These are phyloP conservation scores for Malus orientalis DNA, from an alignment of 306 rosid species.

Conservation along the genomic window DNA sequence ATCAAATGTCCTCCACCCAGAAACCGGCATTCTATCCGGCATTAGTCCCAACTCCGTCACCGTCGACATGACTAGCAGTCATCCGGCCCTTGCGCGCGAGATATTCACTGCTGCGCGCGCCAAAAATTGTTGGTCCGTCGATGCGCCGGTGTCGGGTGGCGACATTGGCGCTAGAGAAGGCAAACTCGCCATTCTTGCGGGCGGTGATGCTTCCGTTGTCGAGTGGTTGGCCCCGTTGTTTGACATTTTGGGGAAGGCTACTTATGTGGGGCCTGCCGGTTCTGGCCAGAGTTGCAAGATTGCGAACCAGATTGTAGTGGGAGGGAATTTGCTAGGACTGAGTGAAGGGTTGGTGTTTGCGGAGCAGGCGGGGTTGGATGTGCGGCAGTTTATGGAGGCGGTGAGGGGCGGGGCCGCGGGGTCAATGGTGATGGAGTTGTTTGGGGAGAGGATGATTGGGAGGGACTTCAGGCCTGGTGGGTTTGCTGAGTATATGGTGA, in stretches of 20 bases:
- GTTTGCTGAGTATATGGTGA: constrained; percentile 63
- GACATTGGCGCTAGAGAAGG: constrained; percentile 83
- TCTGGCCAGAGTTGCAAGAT: constrained; percentile 80
- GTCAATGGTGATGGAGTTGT: constrained; percentile 57
- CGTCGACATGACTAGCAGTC: constrained; percentile 70
- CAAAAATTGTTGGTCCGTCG: constrained; percentile 54
- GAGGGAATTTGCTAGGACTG: constrained; percentile 49
- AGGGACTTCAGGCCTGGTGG: constrained; percentile 67
- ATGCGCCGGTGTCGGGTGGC: constrained; percentile 84
- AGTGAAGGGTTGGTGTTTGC: constrained; percentile 85
- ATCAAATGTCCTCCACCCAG: constrained; percentile 24
- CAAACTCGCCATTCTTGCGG: constrained; percentile 60
- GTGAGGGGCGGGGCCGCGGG: constrained; percentile 55
- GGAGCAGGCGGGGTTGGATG: constrained; percentile 48
- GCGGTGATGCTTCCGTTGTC: constrained; percentile 47
- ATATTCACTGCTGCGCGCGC: constrained; percentile 34
- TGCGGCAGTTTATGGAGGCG: constrained; percentile 44
- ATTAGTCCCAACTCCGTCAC: constrained; percentile 39
- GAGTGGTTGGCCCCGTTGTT: constrained; percentile 55
- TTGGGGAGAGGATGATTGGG: constrained; percentile 58
- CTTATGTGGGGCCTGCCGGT: constrained; percentile 55
- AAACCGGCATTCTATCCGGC: constrained; percentile 33
- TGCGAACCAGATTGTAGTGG: constrained; percentile 59
- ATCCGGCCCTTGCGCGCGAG: constrained; percentile 62
- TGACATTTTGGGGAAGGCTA: constrained; percentile 40